Evolutionary conservation across 2,329 filamentous ascomycete species (phyloP).

Genomic region (Bipolaris bicolor): DNA sequence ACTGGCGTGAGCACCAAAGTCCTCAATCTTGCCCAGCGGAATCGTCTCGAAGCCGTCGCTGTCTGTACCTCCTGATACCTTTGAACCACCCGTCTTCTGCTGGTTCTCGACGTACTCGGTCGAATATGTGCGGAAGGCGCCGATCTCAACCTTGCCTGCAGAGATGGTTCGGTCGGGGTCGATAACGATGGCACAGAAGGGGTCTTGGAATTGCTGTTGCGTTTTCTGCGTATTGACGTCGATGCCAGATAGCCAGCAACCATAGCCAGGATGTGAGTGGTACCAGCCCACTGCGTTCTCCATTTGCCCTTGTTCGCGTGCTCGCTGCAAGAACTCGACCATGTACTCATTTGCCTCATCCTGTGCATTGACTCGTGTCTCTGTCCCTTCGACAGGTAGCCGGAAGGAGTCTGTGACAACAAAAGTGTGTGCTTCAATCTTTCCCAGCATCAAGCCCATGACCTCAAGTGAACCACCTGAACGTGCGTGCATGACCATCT

Average conservation of each 20-base stretch:
- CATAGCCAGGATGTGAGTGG: slow-evolving; percentile 95
- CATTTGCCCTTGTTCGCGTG: slow-evolving; percentile 75
- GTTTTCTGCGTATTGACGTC: slow-evolving; percentile 87
- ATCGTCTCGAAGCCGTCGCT: slow-evolving; percentile 77
- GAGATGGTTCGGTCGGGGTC: slow-evolving; percentile 95
- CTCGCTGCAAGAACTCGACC: slow-evolving; percentile 79
- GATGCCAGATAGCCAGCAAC: slow-evolving; percentile 96
- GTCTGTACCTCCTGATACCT: slow-evolving; percentile 38
- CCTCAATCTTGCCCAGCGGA: slow-evolving; percentile 89
- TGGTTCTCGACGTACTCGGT: slow-evolving; percentile 63
- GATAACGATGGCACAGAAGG: slow-evolving; percentile 94
- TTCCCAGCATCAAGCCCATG: slow-evolving; percentile 98
- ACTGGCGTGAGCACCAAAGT: slow-evolving; percentile 91
- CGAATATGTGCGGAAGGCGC: slow-evolving; percentile 91
- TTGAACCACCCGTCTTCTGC: slow-evolving; percentile 47
- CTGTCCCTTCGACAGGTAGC: slow-evolving; percentile 95
- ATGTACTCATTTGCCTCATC: slow-evolving; percentile 97
- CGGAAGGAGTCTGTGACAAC: slow-evolving; percentile 94
- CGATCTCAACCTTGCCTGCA: slow-evolving; percentile 95
- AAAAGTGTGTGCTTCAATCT: slow-evolving; percentile 82
- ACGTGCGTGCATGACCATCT: slow-evolving; percentile 99
- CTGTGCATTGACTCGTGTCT: slow-evolving; percentile 95
- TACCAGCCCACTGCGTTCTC: slow-evolving; percentile 99
- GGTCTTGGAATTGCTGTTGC: slow-evolving; percentile 86
- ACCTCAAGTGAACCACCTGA: slow-evolving; percentile 90